Conservation (phyloP, 164 flowering plant species). For the Aristolochia contorta region DNA sequence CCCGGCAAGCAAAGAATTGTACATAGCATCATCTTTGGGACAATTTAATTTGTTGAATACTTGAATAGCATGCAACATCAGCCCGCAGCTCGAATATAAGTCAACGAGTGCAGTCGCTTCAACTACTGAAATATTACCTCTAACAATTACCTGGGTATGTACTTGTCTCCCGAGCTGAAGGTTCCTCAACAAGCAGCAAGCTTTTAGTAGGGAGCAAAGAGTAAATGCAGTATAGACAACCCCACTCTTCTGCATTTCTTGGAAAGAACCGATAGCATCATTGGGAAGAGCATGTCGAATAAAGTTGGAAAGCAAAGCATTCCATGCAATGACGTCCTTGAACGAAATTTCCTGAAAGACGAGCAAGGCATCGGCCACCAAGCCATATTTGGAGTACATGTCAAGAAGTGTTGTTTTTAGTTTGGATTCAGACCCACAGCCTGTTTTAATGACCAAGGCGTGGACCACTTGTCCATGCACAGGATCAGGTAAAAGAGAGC, state of each 20-base stretch:
- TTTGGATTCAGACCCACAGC: slow-evolving; percentile 21
- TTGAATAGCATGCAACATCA: slow-evolving; percentile 26
- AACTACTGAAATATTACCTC: slow-evolving; percentile 33
- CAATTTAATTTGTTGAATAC: slow-evolving; percentile 19
- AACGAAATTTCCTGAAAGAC: slow-evolving; percentile 28
- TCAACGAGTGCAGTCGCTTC: slow-evolving; percentile 42
- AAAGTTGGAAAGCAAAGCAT: slow-evolving; percentile 37
- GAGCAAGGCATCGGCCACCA: slow-evolving; percentile 20
- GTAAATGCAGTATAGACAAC: slow-evolving; percentile 30
- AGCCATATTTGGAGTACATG: slow-evolving; percentile 41
- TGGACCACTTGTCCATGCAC: slow-evolving; percentile 36
- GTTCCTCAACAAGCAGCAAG: slow-evolving; percentile 26
- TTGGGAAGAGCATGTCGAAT: slow-evolving; percentile 21
- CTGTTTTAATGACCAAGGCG: slow-evolving; percentile 27
- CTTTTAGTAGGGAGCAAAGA: slow-evolving; percentile 40
- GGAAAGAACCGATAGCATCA: slow-evolving; percentile 24
- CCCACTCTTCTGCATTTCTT: slow-evolving; percentile 26
- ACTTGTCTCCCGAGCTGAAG: slow-evolving; percentile 36
- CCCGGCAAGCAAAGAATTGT: slow-evolving; percentile 40
- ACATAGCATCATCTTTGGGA: slow-evolving; percentile 30
- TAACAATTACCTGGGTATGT: slow-evolving; percentile 32
- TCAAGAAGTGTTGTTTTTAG: slow-evolving; percentile 40
- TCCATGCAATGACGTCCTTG: slow-evolving; percentile 50
- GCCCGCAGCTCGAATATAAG: slow-evolving; percentile 30
- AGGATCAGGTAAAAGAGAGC: slow-evolving; percentile 19